phyloP scores from a whole-genome alignment of 2,329 filamentous ascomycete species.

The Chalara sp. region DNA sequence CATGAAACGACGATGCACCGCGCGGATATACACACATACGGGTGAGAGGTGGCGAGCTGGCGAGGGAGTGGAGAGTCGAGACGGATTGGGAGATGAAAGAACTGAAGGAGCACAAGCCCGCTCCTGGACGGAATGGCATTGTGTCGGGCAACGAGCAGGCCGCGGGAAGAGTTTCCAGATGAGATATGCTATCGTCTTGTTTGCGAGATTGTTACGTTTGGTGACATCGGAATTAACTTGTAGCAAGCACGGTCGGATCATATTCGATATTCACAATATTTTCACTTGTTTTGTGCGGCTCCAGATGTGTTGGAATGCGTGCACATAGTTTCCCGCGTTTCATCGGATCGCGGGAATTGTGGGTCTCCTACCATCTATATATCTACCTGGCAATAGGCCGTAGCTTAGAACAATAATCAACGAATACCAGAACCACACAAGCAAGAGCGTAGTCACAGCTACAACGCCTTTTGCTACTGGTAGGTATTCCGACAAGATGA shows the following conservation, averaged over 20 bases:
- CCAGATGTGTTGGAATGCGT: neutral
- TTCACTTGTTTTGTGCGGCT: neutral
- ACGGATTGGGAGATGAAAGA: constrained; percentile 10
- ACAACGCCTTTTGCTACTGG: no score
- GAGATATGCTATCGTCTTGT: constrained; percentile 11
- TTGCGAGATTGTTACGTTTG: constrained; percentile 9
- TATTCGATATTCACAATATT: neutral
- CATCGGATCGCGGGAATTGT: no score
- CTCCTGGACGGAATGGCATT: constrained; percentile 11
- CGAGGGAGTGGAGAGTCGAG: constrained; percentile 10
- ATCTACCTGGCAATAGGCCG: no score
- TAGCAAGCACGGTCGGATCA: neutral
- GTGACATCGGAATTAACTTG: constrained; percentile 1
- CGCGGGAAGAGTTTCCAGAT: constrained; percentile 5
- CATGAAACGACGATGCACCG: neutral
- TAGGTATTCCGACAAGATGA: neutral
- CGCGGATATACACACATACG: constrained; percentile 9
- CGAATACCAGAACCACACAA: no score
- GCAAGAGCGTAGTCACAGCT: no score
- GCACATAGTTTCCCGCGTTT: no score
- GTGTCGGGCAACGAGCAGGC: constrained; percentile 8
- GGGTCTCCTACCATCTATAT: no score
- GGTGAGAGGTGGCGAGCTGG: constrained; percentile 8
- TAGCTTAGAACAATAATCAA: no score
- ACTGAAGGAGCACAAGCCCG: constrained; percentile 9